Base-by-base conservation (phyloP, 1,139 yeast species). In the Pichia sp. region DNA sequence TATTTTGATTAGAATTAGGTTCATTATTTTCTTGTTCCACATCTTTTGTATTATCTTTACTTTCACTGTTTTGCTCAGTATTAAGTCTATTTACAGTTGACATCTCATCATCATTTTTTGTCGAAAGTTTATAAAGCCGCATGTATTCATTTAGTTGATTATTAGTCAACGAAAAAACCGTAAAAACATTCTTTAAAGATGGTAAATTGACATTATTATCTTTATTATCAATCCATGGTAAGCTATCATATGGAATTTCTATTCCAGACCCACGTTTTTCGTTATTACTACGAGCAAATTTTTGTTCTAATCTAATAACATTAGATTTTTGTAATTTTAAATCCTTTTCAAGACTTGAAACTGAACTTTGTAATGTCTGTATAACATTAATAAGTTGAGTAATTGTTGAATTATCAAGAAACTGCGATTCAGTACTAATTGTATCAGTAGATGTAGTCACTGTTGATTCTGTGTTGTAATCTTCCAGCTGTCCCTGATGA, bases 231-330 rank as follows among this genome's bases (percentile, higher is more conserved):
- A 49, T 39, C 38, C 48, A 58, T 3, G 63, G 61, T 8, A 61
- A 49, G 3, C 54, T 35, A 32, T 58, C 63, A 51, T 49, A 61
- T 26, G 52, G 52, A n/a, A 43, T 40, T 31, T 59, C 62, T 22
- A 57, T 25, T 4, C 64, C 64, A 10, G 57, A 43, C 1, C 62
- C 64, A 25, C 63, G 46, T 16, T 47, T 32, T 30, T 46, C 46
- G 41, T 61, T 61, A 20, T 49, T 27, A 6, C 51, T 46, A 22
- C 55, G 47, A 4, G 57, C 52, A 22, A 58, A 41, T 22, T 56
- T 50, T 40, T 59, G 63, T 42, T 60, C 61, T n/a, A 59, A 47
- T 23, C 53, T 29, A 10, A 54, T 49, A 7, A 52, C 39, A 54
- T 42, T 33, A 3, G 48, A 39, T 26, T 51, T 51, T 35, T 56